Base-by-base conservation (phyloP, 2,329 filamentous ascomycete species). In the Neofusicoccum sp. region DNA sequence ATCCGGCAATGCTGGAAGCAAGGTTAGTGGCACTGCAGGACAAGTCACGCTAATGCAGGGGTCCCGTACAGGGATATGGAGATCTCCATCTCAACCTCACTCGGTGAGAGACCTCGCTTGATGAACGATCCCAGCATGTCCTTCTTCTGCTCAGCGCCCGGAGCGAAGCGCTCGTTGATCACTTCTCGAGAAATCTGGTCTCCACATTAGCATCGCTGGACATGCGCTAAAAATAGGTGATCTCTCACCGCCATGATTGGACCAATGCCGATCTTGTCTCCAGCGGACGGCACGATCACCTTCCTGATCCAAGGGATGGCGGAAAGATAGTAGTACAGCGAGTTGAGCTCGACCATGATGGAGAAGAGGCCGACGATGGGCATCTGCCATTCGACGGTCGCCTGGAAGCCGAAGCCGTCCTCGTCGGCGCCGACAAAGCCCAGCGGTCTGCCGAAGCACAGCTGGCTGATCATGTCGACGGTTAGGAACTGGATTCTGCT, bases 101-200 rank as follows among this genome's bases (percentile, higher is more conserved):
- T 63, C 70, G 77, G 66, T 47, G 71, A 70, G 2, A 82, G 41
- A 14, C 41, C 71, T 71, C 60, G 77, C 9, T 74, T 73, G 60
- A 83, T 76, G 64, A 84, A 84, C 0, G 80, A 79, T 2, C 76
- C 78, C 5, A 85, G 74, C 82, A 85, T 85, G 63, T 85, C 83
- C 26, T 65, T 60, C 28, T 56, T 56, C 6, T 73, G 73, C n/a
- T 77, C 75, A 0, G 74, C 73, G 20, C 80, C 76, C 1, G 74
- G 72, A 40, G 79, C 73, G 57, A 79, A 82, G 2, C 83, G 75
- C 61, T 82, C 76, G 3, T 72, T 74, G 0, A 80, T 78, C 9
- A 80, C 74, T 30, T 76, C 68, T 34, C 78, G 78, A 3, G 81
- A 56, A 16, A 56, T 56, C 51, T 56, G 28, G 36, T 6, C 2